Conservation (phyloP, 495 filamentous ascomycete species). For the Evansstolkia leycettana region DNA sequence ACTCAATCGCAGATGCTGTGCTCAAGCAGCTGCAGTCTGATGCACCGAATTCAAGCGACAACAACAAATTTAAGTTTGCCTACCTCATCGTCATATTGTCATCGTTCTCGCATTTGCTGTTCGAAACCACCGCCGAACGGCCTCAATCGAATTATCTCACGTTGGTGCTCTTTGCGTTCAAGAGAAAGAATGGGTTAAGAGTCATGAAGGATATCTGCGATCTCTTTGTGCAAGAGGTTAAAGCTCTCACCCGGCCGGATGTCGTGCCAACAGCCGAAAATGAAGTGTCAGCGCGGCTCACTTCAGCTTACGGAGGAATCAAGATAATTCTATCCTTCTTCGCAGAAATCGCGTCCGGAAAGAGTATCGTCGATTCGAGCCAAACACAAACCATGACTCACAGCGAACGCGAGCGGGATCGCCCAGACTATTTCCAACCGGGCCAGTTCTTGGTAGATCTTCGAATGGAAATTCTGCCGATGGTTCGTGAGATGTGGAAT, state of each 20-base stretch:
- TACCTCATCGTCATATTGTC: slow-evolving; percentile 75
- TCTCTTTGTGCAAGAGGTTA: slow-evolving; percentile 59
- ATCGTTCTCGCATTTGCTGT: slow-evolving; percentile 62
- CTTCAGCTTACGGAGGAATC: slow-evolving; percentile 54
- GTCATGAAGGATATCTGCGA: slow-evolving; percentile 61
- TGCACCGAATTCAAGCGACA: slow-evolving; percentile 28
- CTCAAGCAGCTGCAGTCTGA: slow-evolving; percentile 49
- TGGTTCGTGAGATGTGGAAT: slow-evolving; percentile 73
- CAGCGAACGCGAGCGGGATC: slow-evolving; percentile 37
- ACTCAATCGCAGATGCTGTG: slow-evolving; percentile 61
- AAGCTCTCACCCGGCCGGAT: slow-evolving; percentile 25
- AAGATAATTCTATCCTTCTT: slow-evolving; percentile 81
- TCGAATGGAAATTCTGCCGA: slow-evolving; percentile 69
- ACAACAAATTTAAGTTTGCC: slow-evolving; percentile 43
- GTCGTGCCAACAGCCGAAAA: slow-evolving; percentile 26
- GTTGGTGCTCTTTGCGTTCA: slow-evolving; percentile 74
- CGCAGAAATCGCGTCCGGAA: slow-evolving; percentile 57
- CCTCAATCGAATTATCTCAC: slow-evolving; percentile 56
- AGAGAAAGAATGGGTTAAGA: slow-evolving; percentile 62
- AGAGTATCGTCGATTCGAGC: slow-evolving; percentile 62
- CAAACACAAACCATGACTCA: slow-evolving; percentile 51
- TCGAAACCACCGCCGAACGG: slow-evolving; percentile 55
- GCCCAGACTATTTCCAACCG: slow-evolving; percentile 54
- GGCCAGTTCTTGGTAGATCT: slow-evolving; percentile 81
- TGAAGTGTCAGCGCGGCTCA: slow-evolving; percentile 35